Conservation (phyloP, 306 rosid species). For the Castanea mollissima region DNA sequence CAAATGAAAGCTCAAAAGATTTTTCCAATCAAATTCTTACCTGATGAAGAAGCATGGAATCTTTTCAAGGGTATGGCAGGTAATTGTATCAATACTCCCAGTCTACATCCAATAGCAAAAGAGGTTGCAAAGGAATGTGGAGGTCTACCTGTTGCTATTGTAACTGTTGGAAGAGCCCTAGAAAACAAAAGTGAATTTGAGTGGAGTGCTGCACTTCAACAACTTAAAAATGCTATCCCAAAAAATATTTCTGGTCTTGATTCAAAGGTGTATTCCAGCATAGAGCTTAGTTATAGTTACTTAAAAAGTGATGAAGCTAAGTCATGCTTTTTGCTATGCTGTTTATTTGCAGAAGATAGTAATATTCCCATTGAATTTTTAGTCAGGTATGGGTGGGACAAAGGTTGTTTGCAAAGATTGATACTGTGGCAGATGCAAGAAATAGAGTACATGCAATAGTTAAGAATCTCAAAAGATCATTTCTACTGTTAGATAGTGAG, state of each 20-base stretch:
- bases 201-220: background rate
- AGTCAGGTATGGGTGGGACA: background rate
- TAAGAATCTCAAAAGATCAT: background rate
- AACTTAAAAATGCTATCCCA: background rate
- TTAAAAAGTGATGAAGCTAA: background rate
- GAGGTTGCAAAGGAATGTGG: conserved; percentile 8
- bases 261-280: background rate
- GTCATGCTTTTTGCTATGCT: background rate
- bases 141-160: conserved; percentile 20
- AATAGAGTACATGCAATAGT: background rate
- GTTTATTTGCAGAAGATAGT: background rate
- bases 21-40: no score
- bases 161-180: conserved; percentile 7
- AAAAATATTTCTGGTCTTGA: background rate
- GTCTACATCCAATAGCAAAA: no score
- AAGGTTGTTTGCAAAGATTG: background rate
- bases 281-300: background rate
- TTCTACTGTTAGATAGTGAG: background rate
- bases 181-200: no score
- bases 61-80: no score
- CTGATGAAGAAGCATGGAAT: no score
- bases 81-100: no score
- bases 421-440: background rate
- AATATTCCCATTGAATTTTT: background rate
- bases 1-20: no score